Base-by-base conservation (phyloP, 345 rosid genomes). In the Geranium brycei region DNA sequence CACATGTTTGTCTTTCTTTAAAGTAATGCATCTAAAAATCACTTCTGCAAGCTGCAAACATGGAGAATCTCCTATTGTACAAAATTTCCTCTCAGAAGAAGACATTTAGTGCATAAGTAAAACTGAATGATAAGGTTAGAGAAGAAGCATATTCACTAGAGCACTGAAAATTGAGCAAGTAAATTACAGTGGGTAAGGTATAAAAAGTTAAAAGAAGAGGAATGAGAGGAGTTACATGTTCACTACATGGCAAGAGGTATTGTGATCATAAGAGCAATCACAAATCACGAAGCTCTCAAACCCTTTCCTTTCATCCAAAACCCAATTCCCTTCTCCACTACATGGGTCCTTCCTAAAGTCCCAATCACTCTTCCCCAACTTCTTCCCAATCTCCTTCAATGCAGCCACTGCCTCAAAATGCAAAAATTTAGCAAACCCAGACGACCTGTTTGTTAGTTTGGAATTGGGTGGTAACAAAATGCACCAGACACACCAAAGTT, bases 351-450 rank as follows among this genome's bases (percentile, higher is more conserved):
- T 72, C 16, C 71, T 67, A 60, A 85, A 85, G 59, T 83, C 71
- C 95, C 95, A 91, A 61, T 86, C 91, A 61, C 67, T 80, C 73
- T 84, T 87, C 77, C 86, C 93, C 67, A 89, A 11, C 65, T 76
- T 84, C 75, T 63, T 75, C 66, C 78, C 91, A 71, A 89, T 84
- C 51, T 75, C 87, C 72, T 71, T 80, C 69, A 91, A 28, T 62
- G 85, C 86, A 58, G 74, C 73, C 84, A 85, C 96, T 89, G 83
- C 76, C 61, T 2, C 15, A 10, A 47, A 4, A 35, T 35, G 41
- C 53, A 47, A 5, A 38, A 38, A 38, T 5, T 38, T 10, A 38
- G 47, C 6, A 38, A 38, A 38, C 47, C 47, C 47, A 38, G 11
- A 38, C 3, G 47, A 38, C 8, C 47, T 38, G 47, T 38, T 38